A percentile compares a stretch with the other conserved stretches of the same genome.
Conservation (phyloP, 805 yeast genomes). For the Scheffersomyces lignosus region DNA sequence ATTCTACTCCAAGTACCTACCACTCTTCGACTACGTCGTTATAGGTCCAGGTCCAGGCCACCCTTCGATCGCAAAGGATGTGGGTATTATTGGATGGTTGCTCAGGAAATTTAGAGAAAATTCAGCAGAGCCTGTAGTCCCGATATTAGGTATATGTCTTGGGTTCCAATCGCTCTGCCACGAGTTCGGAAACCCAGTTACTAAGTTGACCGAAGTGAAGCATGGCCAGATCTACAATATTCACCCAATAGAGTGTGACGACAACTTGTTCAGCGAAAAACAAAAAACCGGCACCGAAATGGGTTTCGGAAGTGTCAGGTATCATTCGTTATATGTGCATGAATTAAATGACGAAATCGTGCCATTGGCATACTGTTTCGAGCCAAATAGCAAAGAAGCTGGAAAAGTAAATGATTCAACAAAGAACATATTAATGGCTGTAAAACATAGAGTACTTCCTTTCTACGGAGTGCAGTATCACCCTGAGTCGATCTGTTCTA, state of each 20-base stretch:
- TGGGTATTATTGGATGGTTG: slow-evolving; percentile 73
- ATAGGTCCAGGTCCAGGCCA: slow-evolving; percentile 99
- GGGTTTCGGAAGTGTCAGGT: slow-evolving; percentile 70
- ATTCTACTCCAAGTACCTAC: slow-evolving; percentile 44
- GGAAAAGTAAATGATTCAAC: slow-evolving; percentile 24
- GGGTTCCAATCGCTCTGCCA: slow-evolving; percentile 86
- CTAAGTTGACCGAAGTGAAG: slow-evolving; percentile 54
- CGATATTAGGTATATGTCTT: slow-evolving; percentile 87
- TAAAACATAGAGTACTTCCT: slow-evolving; percentile 56
- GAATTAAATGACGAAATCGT: slow-evolving; percentile 34
- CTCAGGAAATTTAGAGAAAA: slow-evolving; percentile 19
- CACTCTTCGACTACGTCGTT: slow-evolving; percentile 68
- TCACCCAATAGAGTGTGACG: slow-evolving; percentile 37
- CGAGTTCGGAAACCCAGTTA: slow-evolving; percentile 57
- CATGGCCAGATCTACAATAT: slow-evolving; percentile 85
- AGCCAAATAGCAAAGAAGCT: slow-evolving; percentile 27
- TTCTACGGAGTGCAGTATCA: slow-evolving; percentile 96
- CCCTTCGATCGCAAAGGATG: slow-evolving; percentile 62
- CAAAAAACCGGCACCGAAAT: slow-evolving; percentile 23
- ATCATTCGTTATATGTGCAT: slow-evolving; percentile 76
- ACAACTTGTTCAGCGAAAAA: slow-evolving; percentile 15
- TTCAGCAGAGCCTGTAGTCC: slow-evolving; percentile 32
- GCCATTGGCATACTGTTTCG: slow-evolving; percentile 64
- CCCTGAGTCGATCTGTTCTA: slow-evolving; percentile 91
- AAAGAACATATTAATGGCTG: slow-evolving; percentile 72